Conservation (phyloP, 2,329 filamentous ascomycete species). For the Monilinia aucupariae region DNA sequence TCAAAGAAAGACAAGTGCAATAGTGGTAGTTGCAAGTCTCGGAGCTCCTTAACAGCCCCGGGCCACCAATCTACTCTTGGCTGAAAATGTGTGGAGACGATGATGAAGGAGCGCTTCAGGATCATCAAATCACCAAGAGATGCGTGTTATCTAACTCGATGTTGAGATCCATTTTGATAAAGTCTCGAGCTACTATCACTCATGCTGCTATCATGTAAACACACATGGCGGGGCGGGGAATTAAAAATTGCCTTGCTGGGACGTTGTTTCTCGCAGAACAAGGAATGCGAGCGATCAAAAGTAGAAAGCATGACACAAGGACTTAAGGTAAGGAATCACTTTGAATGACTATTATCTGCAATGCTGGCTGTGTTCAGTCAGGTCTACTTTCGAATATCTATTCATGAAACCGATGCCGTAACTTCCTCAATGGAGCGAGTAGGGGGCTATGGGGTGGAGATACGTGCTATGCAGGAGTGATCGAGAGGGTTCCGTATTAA, state of each 20-base stretch:
- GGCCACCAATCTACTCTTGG: background rate
- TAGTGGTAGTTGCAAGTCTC: background rate
- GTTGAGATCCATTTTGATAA: background rate
- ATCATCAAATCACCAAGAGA: background rate
- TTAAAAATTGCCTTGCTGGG: background rate
- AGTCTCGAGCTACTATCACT: background rate
- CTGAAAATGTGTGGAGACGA: background rate
- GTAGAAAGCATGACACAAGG: background rate
- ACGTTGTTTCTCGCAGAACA: background rate
- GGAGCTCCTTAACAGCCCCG: background rate
- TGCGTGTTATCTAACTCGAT: slow-evolving; percentile 9
- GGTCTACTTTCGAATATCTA: background rate
- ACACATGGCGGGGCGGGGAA: background rate
- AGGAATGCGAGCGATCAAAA: background rate
- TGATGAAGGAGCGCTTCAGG: background rate
- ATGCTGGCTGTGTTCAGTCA: background rate
- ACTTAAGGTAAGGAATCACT: background rate
- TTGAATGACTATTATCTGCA: background rate
- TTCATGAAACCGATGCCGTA: background rate
- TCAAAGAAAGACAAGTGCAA: background rate
- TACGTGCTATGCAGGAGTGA: background rate
- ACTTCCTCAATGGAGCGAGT: background rate
- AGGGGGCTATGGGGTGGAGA: background rate
- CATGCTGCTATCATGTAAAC: background rate
- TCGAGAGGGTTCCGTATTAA: background rate